phyloP scores from a whole-genome alignment of 108 stramenopile genomes.

The Asterionellopsis glacialis region DNA sequence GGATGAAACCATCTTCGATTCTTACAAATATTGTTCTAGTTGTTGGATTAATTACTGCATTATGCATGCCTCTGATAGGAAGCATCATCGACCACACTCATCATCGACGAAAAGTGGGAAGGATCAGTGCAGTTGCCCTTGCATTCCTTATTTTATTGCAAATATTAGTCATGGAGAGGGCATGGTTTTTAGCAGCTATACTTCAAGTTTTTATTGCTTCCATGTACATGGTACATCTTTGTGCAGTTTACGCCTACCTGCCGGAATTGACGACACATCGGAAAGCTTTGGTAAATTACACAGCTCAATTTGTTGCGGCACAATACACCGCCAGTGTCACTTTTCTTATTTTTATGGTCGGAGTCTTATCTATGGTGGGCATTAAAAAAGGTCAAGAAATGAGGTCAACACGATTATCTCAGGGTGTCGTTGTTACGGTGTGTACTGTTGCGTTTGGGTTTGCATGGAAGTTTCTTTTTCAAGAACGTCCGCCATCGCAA shows the following conservation, averaged over 20 bases:
- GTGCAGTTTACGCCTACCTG: slow-evolving; percentile 51
- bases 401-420: slow-evolving; percentile 30
- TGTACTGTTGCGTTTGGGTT: slow-evolving; percentile 26
- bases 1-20: slow-evolving; percentile 54
- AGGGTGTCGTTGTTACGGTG: slow-evolving; percentile 27
- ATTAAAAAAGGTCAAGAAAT: slow-evolving; percentile 19
- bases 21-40: slow-evolving; percentile 53
- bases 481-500: slow-evolving; percentile 32
- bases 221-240: slow-evolving; percentile 46
- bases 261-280: slow-evolving; percentile 59
- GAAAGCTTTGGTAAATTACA: slow-evolving; percentile 33
- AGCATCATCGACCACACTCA: slow-evolving; percentile 71
- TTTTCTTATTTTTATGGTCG: slow-evolving; percentile 27
- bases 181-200: slow-evolving; percentile 52
- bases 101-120: slow-evolving; percentile 42
- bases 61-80: slow-evolving; percentile 60
- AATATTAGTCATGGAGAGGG: slow-evolving; percentile 38
- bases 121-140: slow-evolving; percentile 31
- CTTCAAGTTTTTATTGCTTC: slow-evolving; percentile 47
- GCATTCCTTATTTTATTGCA: slow-evolving; percentile 34
- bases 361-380: slow-evolving; percentile 15
- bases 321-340: slow-evolving; percentile 36
- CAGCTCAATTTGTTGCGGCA: slow-evolving; percentile 28
- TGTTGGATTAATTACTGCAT: slow-evolving; percentile 43
- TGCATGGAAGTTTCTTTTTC: slow-evolving; percentile 39